These are phyloP conservation scores for Coelastrella sp. DNA, from an alignment of 139 green algal genomes.

Conservation along the genomic window DNA sequence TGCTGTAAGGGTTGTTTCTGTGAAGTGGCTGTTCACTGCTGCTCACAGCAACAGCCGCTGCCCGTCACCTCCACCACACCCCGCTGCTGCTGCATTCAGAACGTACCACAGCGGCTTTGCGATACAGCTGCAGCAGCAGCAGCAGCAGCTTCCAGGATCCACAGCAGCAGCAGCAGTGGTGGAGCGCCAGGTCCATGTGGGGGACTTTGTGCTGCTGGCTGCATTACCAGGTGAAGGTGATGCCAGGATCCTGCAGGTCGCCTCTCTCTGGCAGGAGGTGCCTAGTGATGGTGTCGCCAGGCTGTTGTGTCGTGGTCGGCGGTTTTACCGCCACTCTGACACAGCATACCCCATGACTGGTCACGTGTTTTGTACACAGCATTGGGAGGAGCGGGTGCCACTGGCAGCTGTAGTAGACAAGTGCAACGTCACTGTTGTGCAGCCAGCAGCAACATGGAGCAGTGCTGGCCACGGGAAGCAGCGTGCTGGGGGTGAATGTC, in stretches of 20 bases:
- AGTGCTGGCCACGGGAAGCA: not conserved
- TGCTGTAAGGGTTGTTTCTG: not conserved
- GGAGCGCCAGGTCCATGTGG: not conserved
- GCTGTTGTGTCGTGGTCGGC: not conserved
- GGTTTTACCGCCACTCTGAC: conserved; percentile 35
- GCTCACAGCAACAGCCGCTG: not conserved
- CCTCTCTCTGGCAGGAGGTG: conserved; percentile 38
- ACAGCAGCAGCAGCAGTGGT: conserved; percentile 11
- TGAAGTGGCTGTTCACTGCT: not conserved
- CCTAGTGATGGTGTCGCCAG: conserved; percentile 23
- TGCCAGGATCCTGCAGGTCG: conserved; percentile 12
- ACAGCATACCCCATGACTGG: conserved; percentile 31
- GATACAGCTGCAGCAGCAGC: not conserved
- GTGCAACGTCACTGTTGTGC: not conserved
- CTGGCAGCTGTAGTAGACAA: conserved; percentile 27
- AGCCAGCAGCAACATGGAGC: not conserved
- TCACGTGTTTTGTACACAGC: conserved; percentile 13
- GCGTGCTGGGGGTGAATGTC: not conserved
- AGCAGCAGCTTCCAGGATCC: not conserved
- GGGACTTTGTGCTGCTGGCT: conserved; percentile 27
- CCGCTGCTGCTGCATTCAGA: not conserved
- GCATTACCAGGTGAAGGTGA: not conserved
- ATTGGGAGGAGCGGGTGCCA: conserved; percentile 13
- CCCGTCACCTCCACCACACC: not conserved
- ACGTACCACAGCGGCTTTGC: not conserved